These are phyloP conservation scores for Stephania yunnanensis DNA, from an alignment of 164 flowering plant genomes.

Conservation along the genomic window DNA sequence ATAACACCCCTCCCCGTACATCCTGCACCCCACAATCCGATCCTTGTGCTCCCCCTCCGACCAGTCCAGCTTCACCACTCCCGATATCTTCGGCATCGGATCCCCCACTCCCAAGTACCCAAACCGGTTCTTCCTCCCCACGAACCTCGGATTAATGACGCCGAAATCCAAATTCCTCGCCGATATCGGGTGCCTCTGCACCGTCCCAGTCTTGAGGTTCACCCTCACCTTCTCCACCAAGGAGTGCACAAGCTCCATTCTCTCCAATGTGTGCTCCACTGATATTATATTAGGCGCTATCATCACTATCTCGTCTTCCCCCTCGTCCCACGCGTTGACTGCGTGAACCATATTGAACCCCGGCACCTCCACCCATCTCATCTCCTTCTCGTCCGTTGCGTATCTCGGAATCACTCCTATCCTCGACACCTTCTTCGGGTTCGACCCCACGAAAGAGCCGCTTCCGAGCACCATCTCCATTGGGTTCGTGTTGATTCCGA, in stretches of 20 bases:
- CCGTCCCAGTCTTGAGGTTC: slow-evolving; percentile 41
- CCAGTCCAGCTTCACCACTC: slow-evolving; percentile 65
- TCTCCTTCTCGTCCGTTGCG: slow-evolving; percentile 50
- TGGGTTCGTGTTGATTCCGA: slow-evolving; percentile 48
- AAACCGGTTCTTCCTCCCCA: slow-evolving; percentile 47
- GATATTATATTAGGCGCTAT: slow-evolving; percentile 59
- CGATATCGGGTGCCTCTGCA: slow-evolving; percentile 44
- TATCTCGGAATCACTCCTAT: slow-evolving; percentile 67
- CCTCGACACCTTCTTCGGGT: slow-evolving; percentile 41
- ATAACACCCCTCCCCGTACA: slow-evolving; percentile 50
- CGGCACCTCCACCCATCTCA: slow-evolving; percentile 72
- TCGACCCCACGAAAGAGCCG: slow-evolving; percentile 43
- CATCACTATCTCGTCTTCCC: slow-evolving; percentile 38
- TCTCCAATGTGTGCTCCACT: slow-evolving; percentile 51
- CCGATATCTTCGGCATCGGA: slow-evolving; percentile 59
- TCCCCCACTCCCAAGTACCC: slow-evolving; percentile 56
- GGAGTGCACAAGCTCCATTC: slow-evolving; percentile 52
- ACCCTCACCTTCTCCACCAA: slow-evolving; percentile 58
- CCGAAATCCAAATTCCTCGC: slow-evolving; percentile 57
- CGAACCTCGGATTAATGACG: slow-evolving; percentile 48
- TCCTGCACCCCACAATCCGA: slow-evolving; percentile 46
- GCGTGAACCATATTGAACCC: slow-evolving; percentile 66
- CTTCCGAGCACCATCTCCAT: slow-evolving; percentile 34
- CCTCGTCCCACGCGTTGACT: slow-evolving; percentile 82
- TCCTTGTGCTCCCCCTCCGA: slow-evolving; percentile 28